Evolutionary conservation across 1,139 yeast genomes (phyloP), one percentile per base, ranked within the genome.

Genomic region (Yamadazyma sp.): DNA sequence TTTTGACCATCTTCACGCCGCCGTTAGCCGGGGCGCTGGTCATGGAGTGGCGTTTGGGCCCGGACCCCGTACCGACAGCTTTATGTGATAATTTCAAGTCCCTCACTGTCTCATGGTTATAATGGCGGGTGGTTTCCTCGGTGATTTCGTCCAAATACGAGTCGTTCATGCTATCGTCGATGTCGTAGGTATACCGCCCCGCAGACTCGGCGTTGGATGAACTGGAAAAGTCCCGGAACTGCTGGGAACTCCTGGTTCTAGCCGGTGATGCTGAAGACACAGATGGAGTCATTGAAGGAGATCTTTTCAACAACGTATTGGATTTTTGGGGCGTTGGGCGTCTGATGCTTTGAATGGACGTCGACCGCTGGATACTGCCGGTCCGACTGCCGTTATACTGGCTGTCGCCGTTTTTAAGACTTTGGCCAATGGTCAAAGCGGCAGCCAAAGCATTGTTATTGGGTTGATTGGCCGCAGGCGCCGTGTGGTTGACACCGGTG

Each of bases 361-460:
- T 44, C 3, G 46, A 42, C 28, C 53, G 26, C 28, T 45, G 51
- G 3, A 46, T 25, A 12, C 51, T 40, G 25, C 35, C 38, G 8
- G 45, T 27, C 23, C 47, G 33, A n/a, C 37, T 15, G 9, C 30
- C 28, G 15, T 16, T 21, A 16, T 23, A 18, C 16, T 12, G 20
- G n/a, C 13, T 9, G 15, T 32, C 41, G 18, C 36, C 38, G 18
- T 32, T 32, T 29, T 44, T 46, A 4, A 42, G 29, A 15, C 33
- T 33, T 11, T 67, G 57, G 6, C 77, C 77, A 45, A 71, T 71
- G 30, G 73, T 62, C 35, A 67, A 52, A 2, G 77, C 77, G 4
- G 77, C 77, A 6, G 77, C 77, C 53, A 68, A 53, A 11, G 77
- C 77, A 37, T 61, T 60, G 32, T 61, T 54, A 47, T 56, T 61